Conservation (phyloP, 176 grass and related monocot species). For the Cenchrus americanus region DNA sequence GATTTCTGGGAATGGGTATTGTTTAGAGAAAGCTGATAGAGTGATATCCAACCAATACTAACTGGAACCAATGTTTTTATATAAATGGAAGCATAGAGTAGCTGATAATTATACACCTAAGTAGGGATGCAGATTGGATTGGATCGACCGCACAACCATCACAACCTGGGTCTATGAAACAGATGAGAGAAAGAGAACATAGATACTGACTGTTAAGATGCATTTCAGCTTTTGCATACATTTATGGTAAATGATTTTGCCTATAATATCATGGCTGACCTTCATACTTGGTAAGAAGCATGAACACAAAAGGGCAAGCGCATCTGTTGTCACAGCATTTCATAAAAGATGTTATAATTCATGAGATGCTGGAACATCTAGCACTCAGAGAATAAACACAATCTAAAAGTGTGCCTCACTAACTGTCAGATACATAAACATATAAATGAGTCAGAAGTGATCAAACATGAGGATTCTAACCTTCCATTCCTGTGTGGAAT, state of each 20-base stretch:
- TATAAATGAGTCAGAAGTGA: not conserved
- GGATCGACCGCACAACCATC: not conserved
- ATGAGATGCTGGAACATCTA: not conserved
- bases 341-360: not conserved
- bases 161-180: constrained; percentile 19
- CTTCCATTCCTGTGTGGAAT: constrained; percentile 96
- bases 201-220: not conserved
- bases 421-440: constrained; percentile 9
- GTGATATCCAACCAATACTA: not conserved
- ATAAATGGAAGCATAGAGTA: constrained; percentile 25
- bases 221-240: constrained; percentile 30
- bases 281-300: not conserved
- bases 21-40: not conserved
- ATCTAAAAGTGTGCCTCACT: not conserved
- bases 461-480: constrained; percentile 47
- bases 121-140: not conserved
- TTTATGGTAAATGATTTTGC: not conserved
- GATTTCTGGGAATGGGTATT: not conserved
- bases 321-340: constrained; percentile 6
- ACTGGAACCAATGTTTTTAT: constrained; percentile 70
- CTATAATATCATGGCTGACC: not conserved
- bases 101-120: constrained; percentile 24
- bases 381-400: not conserved
- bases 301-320: not conserved
- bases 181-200: not conserved